These are phyloP conservation scores for Pittosporum tobira DNA, from an alignment of 129 eudicot genomes.

Conservation along the genomic window DNA sequence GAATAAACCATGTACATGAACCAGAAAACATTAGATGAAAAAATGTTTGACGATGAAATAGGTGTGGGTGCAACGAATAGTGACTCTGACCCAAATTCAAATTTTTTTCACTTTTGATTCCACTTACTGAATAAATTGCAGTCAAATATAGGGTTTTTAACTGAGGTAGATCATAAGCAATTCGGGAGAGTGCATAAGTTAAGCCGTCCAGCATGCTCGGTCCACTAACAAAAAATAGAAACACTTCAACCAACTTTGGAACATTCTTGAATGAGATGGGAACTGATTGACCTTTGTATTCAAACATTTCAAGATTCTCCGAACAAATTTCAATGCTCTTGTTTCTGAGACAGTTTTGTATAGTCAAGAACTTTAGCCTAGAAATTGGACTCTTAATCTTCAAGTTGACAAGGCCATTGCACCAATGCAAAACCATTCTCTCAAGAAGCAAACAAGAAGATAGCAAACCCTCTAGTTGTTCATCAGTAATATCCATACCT, in stretches of 20 bases:
- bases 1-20: too few species aligned
- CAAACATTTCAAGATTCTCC: slow-evolving; percentile 9
- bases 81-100: not conserved
- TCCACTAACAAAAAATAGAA: slow-evolving; percentile 13
- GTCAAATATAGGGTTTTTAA: slow-evolving; percentile 14
- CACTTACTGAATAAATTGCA: slow-evolving; percentile 11
- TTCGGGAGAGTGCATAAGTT: slow-evolving; percentile 5
- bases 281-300: slow-evolving; percentile 12
- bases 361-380: slow-evolving; percentile 10
- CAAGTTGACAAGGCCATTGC: slow-evolving; percentile 13
- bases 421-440: slow-evolving; percentile 10
- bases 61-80: not conserved
- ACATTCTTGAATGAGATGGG: slow-evolving; percentile 15
- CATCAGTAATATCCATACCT: slow-evolving; percentile 9
- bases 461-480: slow-evolving; percentile 12
- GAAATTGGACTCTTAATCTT: slow-evolving; percentile 6
- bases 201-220: slow-evolving; percentile 5
- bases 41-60: not conserved
- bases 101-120: not conserved
- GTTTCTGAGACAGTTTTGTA: slow-evolving; percentile 13
- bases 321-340: not conserved
- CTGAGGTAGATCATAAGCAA: slow-evolving; percentile 21
- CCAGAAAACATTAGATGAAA: too few species aligned
- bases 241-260: slow-evolving; percentile 14
- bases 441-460: slow-evolving; percentile 10